A percentile compares a stretch with the other conserved stretches of the same genome.
phyloP scores from a whole-genome alignment of 768 basidiomycete species.

The Kwoniella newhampshirensis region DNA sequence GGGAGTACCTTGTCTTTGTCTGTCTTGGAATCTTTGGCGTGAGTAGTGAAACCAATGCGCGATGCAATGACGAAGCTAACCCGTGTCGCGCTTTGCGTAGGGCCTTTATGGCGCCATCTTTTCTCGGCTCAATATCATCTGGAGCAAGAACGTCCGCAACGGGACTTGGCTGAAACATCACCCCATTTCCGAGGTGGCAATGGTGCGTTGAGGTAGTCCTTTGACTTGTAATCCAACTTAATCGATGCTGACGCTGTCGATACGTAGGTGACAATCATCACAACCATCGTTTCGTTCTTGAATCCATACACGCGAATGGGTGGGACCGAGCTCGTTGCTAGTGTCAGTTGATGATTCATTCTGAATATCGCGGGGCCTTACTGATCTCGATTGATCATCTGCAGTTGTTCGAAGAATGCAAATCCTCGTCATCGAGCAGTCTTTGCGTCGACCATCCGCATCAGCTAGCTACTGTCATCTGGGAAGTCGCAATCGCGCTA shows the following conservation, averaged over 20 bases:
- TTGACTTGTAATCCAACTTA: too few relatives aligned
- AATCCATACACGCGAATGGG: conserved; percentile 92
- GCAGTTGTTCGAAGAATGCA: conserved; percentile 71
- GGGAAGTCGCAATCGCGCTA: conserved; percentile 71
- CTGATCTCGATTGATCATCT: neutral
- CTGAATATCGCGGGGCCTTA: neutral
- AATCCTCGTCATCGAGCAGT: conserved; percentile 61
- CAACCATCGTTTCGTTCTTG: conserved; percentile 74
- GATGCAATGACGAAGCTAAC: neutral
- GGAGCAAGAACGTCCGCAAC: conserved; percentile 78
- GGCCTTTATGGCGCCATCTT: conserved; percentile 80
- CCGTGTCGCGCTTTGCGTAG: conserved; percentile 53
- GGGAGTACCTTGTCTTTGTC: conserved; percentile 80
- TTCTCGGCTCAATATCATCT: conserved; percentile 84
- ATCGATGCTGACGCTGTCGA: conserved; percentile 8
- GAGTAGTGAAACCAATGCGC: too few relatives aligned
- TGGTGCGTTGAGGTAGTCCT: conserved; percentile 61
- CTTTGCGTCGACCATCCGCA: conserved; percentile 63
- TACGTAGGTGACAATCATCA: conserved; percentile 70
- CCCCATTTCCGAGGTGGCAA: conserved; percentile 76
- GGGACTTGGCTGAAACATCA: conserved; percentile 76
- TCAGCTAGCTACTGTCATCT: conserved; percentile 65
- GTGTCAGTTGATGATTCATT: conserved; percentile 59
- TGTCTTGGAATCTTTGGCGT: conserved; percentile 87
- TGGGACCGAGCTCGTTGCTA: conserved; percentile 90